Conservation (phyloP, 2,329 filamentous ascomycete species). For the Hawksworthiomyces lignivorus region DNA sequence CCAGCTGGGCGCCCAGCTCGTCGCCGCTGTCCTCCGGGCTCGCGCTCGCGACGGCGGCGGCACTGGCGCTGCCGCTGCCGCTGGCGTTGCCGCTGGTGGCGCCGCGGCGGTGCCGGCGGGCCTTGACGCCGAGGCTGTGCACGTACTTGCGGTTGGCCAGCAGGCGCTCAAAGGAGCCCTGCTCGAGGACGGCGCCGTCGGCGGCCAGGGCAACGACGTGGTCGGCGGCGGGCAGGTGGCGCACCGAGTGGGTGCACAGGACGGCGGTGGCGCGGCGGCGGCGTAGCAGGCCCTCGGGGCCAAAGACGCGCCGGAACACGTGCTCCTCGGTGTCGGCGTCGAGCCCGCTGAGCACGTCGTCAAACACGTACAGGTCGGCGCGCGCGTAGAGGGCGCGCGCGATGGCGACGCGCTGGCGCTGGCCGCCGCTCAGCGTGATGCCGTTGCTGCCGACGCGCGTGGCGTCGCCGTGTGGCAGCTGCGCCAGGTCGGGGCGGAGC, state of each 20-base stretch:
- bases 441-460: conserved; percentile 29
- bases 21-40: background rate
- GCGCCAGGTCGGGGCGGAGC: conserved; percentile 21
- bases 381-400: conserved; percentile 19
- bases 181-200: conserved; percentile 34
- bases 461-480: conserved; percentile 26
- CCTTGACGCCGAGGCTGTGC: conserved; percentile 26
- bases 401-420: conserved; percentile 23
- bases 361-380: conserved; percentile 16
- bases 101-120: background rate
- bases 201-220: conserved; percentile 38
- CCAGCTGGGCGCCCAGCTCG: background rate
- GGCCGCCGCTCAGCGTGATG: conserved; percentile 29
- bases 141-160: conserved; percentile 30
- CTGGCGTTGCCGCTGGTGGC: background rate
- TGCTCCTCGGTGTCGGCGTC: conserved; percentile 33
- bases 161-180: conserved; percentile 33
- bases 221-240: conserved; percentile 32
- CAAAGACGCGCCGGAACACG: conserved; percentile 32
- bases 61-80: background rate
- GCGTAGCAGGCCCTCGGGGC: conserved; percentile 12
- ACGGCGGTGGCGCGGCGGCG: conserved; percentile 13
- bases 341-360: conserved; percentile 18
- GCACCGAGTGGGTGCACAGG: conserved; percentile 32
- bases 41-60: too few species aligned